Base-by-base conservation (phyloP, 1,284 basidiomycete species). In the Lignosus rhinocerotis region DNA sequence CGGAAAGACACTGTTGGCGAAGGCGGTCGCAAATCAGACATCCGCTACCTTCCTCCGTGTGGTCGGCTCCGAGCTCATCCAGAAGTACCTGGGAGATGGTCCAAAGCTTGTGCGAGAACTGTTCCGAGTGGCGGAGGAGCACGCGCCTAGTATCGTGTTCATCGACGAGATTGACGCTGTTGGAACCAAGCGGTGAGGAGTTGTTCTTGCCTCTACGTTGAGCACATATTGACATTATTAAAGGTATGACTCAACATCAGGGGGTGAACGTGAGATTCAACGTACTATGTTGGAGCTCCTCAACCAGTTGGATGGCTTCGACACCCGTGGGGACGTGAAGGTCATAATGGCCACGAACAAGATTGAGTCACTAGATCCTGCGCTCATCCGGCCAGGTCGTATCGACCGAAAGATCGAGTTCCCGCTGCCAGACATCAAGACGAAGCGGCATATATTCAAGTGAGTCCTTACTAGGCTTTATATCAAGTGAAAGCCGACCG, bases 91-190 rank as follows among this genome's bases (percentile, higher is more conserved):
- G 46, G 97, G 97, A 69, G 97, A 99, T 69, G 97, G 97, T n/a
- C 96, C 96, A 46, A 99, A 98, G 76, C 87, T 99, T 49, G 97
- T 99, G 16, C 88, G 97, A 59, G 96, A 99, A 70, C 80, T 98
- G 42, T 99, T 99, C 84, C 86, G 95, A 59, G 91, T 98, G 6
- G 97, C 97, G 9, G 96, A 98, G 75, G 96, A 98, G 72, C 92
- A 98, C 70, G 93, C 96, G 11, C 96, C 97, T 4, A 96, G 95
- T 80, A 99, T 99, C 64, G 94, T 99, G 39, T 99, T 99, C 75
- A 99, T 99, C 72, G 97, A 99, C 73, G 97, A 99, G 75, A 93
- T 99, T 62, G 97, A 99, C 71, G 97, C 97, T 33, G 87, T 99
- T 69, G 97, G 97, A 70, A 99, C 96, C 4, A 99, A 99, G 78